Conservation (phyloP, 768 basidiomycete genomes). For the Podaxis rugospora region DNA sequence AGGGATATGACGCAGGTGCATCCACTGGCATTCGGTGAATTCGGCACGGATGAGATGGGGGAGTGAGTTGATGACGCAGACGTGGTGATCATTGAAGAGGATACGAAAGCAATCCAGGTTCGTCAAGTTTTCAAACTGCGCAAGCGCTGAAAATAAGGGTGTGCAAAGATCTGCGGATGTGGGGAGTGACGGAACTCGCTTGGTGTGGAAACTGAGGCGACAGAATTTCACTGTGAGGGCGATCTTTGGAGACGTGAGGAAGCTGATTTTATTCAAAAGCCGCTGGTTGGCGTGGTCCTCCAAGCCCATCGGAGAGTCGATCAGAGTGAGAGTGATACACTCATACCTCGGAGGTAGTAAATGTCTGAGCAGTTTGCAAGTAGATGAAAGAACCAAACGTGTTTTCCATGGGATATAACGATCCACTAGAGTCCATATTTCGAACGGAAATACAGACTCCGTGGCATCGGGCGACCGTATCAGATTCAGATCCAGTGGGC, state of each 20-base stretch:
- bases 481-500: not conserved
- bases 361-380: not conserved
- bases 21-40: constrained; percentile 7
- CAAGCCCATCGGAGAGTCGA: constrained; percentile 1
- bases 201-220: not conserved
- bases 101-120: constrained; percentile 7
- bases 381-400: not conserved
- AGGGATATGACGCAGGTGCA: not conserved
- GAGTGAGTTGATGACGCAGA: not conserved
- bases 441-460: constrained; percentile 3
- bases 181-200: not conserved
- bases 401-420: not conserved
- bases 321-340: not conserved
- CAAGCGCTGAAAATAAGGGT: not conserved
- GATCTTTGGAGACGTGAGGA: not conserved
- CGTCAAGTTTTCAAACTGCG: not conserved
- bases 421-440: constrained; percentile 7
- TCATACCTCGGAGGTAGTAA: constrained; percentile 1
- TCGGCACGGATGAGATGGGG: constrained; percentile 1
- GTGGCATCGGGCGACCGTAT: not conserved
- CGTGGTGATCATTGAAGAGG: constrained; percentile 5
- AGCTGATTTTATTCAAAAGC: not conserved
- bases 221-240: constrained; percentile 1
- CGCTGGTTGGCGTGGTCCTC: constrained; percentile 1
- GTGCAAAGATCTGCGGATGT: not conserved